Evolutionary conservation across 768 basidiomycete genomes (phyloP).

Genomic region (Kwoniella europaea): DNA sequence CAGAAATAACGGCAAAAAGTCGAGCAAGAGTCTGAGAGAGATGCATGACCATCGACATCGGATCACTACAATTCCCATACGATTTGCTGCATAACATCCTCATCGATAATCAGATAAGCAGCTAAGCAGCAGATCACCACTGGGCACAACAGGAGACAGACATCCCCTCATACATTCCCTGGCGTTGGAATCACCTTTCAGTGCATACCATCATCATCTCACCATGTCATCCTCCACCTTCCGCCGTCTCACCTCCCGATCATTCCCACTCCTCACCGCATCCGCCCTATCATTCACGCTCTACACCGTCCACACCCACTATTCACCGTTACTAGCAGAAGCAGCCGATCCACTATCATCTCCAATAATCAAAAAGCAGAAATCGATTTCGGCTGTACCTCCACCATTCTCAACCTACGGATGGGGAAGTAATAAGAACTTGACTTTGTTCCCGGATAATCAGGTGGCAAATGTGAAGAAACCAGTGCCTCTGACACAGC

Average conservation of each 20-base stretch:
- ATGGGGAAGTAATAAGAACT: slow-evolving; percentile 55
- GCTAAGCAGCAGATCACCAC: too few relatives aligned
- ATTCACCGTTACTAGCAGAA: slow-evolving; percentile 22
- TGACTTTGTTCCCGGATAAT: slow-evolving; percentile 39
- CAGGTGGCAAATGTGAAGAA: slow-evolving; percentile 38
- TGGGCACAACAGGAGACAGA: too few relatives aligned
- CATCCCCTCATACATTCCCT: too few relatives aligned
- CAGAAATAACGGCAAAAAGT: slow-evolving; percentile 20
- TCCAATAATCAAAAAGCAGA: slow-evolving; percentile 26
- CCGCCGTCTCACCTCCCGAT: slow-evolving; percentile 30
- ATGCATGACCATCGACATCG: slow-evolving; percentile 15
- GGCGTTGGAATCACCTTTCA: neutral
- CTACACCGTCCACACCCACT: slow-evolving; percentile 36
- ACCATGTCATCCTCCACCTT: slow-evolving; percentile 27
- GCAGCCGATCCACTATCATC: slow-evolving; percentile 25
- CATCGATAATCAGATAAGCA: too few relatives aligned
- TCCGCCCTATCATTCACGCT: slow-evolving; percentile 36
- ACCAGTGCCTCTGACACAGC: slow-evolving; percentile 43
- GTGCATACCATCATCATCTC: neutral
- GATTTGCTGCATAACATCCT: too few relatives aligned
- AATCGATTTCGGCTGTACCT: slow-evolving; percentile 12
- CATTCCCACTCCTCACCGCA: slow-evolving; percentile 43
- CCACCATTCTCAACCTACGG: slow-evolving; percentile 46
- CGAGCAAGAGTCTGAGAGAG: too few relatives aligned
- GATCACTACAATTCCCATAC: neutral